Conservation (phyloP, 352 stramenopile genomes). For the Thalassiosira pacifica region DNA sequence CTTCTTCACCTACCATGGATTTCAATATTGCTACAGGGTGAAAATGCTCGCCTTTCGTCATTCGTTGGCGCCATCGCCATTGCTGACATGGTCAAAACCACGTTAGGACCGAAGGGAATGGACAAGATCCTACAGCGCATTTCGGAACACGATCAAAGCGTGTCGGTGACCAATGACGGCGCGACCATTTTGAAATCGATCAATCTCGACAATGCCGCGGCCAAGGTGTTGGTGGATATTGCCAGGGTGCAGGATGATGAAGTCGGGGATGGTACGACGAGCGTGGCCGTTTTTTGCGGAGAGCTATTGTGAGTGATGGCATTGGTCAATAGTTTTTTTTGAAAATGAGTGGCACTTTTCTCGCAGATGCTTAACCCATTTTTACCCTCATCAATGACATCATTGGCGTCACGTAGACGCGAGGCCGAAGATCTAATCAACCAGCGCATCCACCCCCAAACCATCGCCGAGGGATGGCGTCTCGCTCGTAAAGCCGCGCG, state of each 20-base stretch:
- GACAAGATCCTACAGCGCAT: constrained; percentile 99
- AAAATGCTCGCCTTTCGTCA: constrained; percentile 98
- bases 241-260: constrained; percentile 98
- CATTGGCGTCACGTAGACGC: too few species aligned
- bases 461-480: constrained; percentile 98
- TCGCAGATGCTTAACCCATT: too few species aligned
- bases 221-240: constrained; percentile 99
- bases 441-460: constrained; percentile 97
- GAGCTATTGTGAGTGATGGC: constrained; percentile 93
- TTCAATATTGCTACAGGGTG: constrained; percentile 87
- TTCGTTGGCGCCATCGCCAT: constrained; percentile 99
- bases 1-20: too few species aligned
- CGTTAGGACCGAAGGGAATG: constrained; percentile 99
- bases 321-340: too few species aligned
- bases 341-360: too few species aligned
- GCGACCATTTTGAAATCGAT: constrained; percentile 98
- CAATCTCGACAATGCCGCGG: constrained; percentile 98
- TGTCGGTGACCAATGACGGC: constrained; percentile 97
- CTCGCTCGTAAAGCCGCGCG: constrained; percentile 92
- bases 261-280: constrained; percentile 98
- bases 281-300: constrained; percentile 95
- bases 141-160: constrained; percentile 80
- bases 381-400: too few species aligned
- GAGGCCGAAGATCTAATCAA: constrained; percentile 96
- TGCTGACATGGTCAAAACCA: constrained; percentile 99